These are phyloP conservation scores for Malus hybrid DNA, from an alignment of 331 rosid species.

Conservation along the genomic window DNA sequence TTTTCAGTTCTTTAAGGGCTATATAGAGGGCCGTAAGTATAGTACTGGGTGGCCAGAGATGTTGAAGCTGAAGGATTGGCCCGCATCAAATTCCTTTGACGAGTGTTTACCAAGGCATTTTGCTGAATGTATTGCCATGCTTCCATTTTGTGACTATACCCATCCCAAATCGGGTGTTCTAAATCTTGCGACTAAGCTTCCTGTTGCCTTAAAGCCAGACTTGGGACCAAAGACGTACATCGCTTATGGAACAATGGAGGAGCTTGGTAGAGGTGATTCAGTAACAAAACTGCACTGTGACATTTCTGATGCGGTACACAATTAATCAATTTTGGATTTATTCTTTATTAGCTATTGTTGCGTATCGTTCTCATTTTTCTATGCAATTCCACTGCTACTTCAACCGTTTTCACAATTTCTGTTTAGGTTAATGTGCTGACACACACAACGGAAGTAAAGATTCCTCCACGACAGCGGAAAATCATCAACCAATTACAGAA, in stretches of 20 bases:
- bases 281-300: conserved; percentile 64
- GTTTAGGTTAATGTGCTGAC: conserved; percentile 59
- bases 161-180: conserved; percentile 56
- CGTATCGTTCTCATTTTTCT: background rate
- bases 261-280: conserved; percentile 61
- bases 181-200: conserved; percentile 63
- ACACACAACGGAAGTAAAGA: conserved; percentile 44
- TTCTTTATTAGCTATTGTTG: background rate
- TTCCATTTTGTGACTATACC: conserved; percentile 54
- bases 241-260: conserved; percentile 52
- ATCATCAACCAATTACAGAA: conserved; percentile 31
- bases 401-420: background rate
- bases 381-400: background rate
- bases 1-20: conserved; percentile 54
- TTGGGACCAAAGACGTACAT: conserved; percentile 64
- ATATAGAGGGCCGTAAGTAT: conserved; percentile 50
- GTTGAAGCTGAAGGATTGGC: conserved; percentile 72
- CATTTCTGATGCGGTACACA: conserved; percentile 62
- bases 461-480: conserved; percentile 24
- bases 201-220: conserved; percentile 51
- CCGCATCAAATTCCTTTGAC: conserved; percentile 56
- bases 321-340: background rate
- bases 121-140: conserved; percentile 52
- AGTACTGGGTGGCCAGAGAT: conserved; percentile 59
- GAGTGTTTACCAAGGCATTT: conserved; percentile 64